phyloP scores from a whole-genome alignment of 2,329 filamentous ascomycete genomes.

The Diaporthe nobilis region DNA sequence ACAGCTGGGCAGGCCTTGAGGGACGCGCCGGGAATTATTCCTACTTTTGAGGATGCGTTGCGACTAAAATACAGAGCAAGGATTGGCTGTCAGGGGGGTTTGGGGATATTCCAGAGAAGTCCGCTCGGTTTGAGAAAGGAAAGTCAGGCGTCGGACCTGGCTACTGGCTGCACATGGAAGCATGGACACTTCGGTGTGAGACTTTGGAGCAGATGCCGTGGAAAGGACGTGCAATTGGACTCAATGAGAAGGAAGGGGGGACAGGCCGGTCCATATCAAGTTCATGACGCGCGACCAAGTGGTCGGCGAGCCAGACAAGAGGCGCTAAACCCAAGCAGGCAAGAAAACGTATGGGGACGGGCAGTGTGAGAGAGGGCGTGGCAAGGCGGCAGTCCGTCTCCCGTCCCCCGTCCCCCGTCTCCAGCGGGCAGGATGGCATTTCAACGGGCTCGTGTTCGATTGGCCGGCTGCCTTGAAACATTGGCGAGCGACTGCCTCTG shows the following conservation, averaged over 20 bases:
- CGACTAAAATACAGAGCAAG: neutral
- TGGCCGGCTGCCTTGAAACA: constrained; percentile 15
- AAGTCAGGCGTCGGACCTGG: constrained; percentile 2
- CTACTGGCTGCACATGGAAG: constrained; percentile 7
- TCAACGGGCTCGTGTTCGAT: constrained; percentile 19
- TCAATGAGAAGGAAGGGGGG: neutral
- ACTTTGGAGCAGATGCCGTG: neutral
- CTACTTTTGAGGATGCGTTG: constrained; percentile 6
- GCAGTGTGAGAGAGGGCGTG: neutral
- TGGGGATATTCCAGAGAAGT: constrained; percentile 17
- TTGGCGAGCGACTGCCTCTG: constrained; percentile 4
- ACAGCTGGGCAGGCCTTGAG: neutral
- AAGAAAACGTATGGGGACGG: constrained; percentile 1
- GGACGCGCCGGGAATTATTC: constrained; percentile 7
- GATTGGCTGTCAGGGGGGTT: neutral
- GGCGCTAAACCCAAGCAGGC: constrained; percentile 3
- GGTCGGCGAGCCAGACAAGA: neutral
- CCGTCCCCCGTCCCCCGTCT: neutral
- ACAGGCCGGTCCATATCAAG: constrained; percentile 8
- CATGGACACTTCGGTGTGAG: constrained; percentile 12
- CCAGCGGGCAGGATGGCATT: constrained; percentile 1
- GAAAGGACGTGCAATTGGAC: neutral
- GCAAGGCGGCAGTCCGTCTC: constrained; percentile 28
- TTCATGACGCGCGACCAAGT: constrained; percentile 14
- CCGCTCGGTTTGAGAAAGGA: neutral